A percentile compares a stretch with the other conserved stretches of the same genome.
phyloP scores from a whole-genome alignment of 176 grass and related monocot genomes.

The Musa itinerans region DNA sequence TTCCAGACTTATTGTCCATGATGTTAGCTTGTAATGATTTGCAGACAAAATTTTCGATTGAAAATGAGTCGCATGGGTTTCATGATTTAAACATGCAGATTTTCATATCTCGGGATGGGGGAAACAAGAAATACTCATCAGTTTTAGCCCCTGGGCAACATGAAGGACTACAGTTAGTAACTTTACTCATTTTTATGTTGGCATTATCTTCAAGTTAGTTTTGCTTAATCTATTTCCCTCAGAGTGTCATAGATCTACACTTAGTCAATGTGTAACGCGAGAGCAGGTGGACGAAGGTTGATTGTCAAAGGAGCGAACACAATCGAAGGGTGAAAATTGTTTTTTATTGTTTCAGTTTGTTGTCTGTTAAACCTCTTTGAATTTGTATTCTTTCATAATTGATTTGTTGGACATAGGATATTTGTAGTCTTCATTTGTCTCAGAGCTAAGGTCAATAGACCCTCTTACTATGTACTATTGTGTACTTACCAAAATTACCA shows the following conservation, averaged over 20 bases:
- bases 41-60: too few relatives aligned
- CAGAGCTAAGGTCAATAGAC: neutral
- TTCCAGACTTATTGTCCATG: too few relatives aligned
- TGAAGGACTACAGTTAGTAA: constrained; percentile 69
- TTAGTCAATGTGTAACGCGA: too few relatives aligned
- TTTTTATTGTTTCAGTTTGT: too few relatives aligned
- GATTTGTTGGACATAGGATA: neutral
- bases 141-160: constrained; percentile 81
- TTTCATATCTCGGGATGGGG: constrained; percentile 77
- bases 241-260: too few relatives aligned
- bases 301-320: too few relatives aligned
- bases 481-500: too few relatives aligned
- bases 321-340: too few relatives aligned
- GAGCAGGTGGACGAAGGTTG: too few relatives aligned
- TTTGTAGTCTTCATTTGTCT: neutral
- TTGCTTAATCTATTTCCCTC: too few relatives aligned
- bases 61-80: neutral
- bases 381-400: neutral
- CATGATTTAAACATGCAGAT: constrained; percentile 37
- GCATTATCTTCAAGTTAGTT: neutral
- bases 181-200: constrained; percentile 22
- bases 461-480: too few relatives aligned
- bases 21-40: too few relatives aligned
- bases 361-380: neutral
- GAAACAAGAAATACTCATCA: constrained; percentile 74